phyloP scores from a whole-genome alignment of 495 filamentous ascomycete genomes.

The Penicillium crystallinum region DNA sequence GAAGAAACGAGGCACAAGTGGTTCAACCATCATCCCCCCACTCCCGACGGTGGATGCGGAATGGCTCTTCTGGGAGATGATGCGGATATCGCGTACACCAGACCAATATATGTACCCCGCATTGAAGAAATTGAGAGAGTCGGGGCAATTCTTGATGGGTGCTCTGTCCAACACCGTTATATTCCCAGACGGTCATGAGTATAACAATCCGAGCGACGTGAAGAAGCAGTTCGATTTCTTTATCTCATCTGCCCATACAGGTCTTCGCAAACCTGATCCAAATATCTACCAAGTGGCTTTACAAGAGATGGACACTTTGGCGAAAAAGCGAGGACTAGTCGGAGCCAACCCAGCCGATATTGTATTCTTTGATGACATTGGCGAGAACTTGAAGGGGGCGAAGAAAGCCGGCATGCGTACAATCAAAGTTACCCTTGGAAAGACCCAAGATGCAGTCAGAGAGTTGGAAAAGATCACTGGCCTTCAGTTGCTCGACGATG shows the following conservation, averaged over 20 bases:
- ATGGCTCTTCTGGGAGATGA: slow-evolving; percentile 88
- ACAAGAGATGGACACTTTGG: slow-evolving; percentile 53
- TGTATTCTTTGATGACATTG: slow-evolving; percentile 93
- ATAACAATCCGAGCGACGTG: slow-evolving; percentile 45
- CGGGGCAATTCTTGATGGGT: slow-evolving; percentile 64
- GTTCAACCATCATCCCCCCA: slow-evolving; percentile 48
- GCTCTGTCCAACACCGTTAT: slow-evolving; percentile 87
- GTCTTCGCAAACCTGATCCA: slow-evolving; percentile 80
- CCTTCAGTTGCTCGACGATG: slow-evolving; percentile 46
- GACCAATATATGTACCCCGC: slow-evolving; percentile 88
- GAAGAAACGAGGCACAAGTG: slow-evolving; percentile 23
- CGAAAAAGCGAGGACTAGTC: slow-evolving; percentile 48
- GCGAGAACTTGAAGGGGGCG: slow-evolving; percentile 81
- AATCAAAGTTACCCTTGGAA: slow-evolving; percentile 76
- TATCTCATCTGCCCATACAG: slow-evolving; percentile 77
- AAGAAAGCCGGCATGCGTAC: slow-evolving; percentile 72
- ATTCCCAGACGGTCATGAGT: slow-evolving; percentile 65
- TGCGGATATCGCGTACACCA: slow-evolving; percentile 61
- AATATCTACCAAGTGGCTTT: slow-evolving; percentile 74
- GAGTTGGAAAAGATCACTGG: slow-evolving; percentile 60
- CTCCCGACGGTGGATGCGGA: slow-evolving; percentile 73
- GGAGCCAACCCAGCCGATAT: slow-evolving; percentile 62
- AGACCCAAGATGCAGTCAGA: slow-evolving; percentile 66
- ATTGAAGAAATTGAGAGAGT: slow-evolving; percentile 59
- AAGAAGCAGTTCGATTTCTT: slow-evolving; percentile 72